These are phyloP conservation scores for Amanita fuliginea DNA, from an alignment of 768 basidiomycete genomes.

Conservation along the genomic window DNA sequence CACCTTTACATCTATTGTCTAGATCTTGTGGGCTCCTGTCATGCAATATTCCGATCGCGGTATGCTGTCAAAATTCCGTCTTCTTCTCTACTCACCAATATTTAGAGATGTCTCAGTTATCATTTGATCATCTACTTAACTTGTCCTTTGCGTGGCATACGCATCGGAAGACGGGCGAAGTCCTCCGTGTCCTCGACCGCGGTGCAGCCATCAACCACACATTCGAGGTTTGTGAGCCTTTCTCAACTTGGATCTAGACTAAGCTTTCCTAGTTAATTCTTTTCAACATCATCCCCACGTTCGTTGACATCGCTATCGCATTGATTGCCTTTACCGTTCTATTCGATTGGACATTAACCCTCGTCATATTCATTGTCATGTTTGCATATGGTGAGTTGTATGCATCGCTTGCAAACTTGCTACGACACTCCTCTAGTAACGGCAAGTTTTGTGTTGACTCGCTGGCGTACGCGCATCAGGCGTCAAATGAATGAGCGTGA, in stretches of 20 bases:
- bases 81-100: background rate
- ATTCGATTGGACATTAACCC: conserved; percentile 57
- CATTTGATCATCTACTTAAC: conserved; percentile 80
- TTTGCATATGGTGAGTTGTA: conserved; percentile 50
- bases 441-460: conserved; percentile 46
- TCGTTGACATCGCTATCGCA: conserved; percentile 71
- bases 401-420: background rate
- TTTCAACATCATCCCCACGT: conserved; percentile 77
- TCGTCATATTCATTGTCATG: conserved; percentile 66
- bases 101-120: conserved; percentile 75
- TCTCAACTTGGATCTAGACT: background rate
- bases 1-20: background rate
- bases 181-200: conserved; percentile 71
- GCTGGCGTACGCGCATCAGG: conserved; percentile 64
- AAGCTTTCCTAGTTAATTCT: conserved; percentile 43
- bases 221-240: conserved; percentile 39
- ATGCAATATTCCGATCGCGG: conserved; percentile 81
- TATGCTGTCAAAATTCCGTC: conserved; percentile 13
- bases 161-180: conserved; percentile 75
- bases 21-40: conserved; percentile 78
- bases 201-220: conserved; percentile 82
- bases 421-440: conserved; percentile 21
- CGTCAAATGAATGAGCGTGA: conserved; percentile 77
- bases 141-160: conserved; percentile 80
- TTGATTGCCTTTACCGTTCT: conserved; percentile 49